Base-by-base conservation (phyloP, 2,329 filamentous ascomycete species). In the Plectosphaerella plurivora region DNA sequence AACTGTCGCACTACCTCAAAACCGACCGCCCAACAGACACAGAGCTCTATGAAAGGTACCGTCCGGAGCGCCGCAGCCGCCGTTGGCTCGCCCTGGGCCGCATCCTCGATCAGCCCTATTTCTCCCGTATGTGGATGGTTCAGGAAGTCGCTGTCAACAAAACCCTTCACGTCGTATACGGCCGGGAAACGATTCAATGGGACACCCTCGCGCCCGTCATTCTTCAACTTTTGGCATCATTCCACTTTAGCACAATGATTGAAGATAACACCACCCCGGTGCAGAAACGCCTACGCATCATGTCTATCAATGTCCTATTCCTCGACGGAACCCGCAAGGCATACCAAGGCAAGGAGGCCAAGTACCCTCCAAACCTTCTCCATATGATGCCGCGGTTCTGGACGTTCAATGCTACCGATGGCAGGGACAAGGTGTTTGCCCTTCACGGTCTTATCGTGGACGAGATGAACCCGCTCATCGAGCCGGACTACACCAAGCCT, bases 91-190 rank as follows among this genome's bases (percentile, higher is more conserved):
- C 47, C 11, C 5, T 49, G 18, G 20, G 20, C 35, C 18, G 25
- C 18, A 16, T 44, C 41, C 15, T 44, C 16, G 15, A 16, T 16
- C 12, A 9, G 2, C 45, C 57, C 2, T 66, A 64, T 61, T 65
- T 65, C 51, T 44, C 55, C 5, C 60, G 64, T 3, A 59, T 63
- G 16, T 66, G 64, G 64, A 60, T 62, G 51, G 54, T 65, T 22
- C 63, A 65, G 35, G 63, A 65, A 49, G 57, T 61, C 4, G 63
- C 60, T 3, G 54, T 70, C 3, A 49, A 49, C 35, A 41, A 28
- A 24, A 41, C 11, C 20, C 47, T 49, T 5, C 35, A 41, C 35
- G 47, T 49, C 35, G 47, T 49, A 14, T 49, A 49, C 18, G 47
- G 47, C 14, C 35, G 35, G 4, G 47, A 49, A 35, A 39, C 35